A percentile compares a stretch with the other conserved stretches of the same genome.
Conservation (phyloP, 1,284 basidiomycete species). For the Athelia psychrophila region DNA sequence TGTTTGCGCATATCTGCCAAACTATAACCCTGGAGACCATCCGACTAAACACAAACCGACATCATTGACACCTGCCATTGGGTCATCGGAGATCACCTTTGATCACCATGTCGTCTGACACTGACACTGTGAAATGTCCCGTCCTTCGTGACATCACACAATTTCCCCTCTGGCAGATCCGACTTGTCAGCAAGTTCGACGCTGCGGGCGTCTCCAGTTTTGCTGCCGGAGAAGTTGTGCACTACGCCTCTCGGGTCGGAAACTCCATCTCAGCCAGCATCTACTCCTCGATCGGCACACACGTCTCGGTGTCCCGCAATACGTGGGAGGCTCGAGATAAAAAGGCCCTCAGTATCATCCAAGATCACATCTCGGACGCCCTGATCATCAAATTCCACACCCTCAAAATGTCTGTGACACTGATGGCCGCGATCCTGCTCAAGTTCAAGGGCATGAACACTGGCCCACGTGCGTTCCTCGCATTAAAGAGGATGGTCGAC, state of each 20-base stretch:
- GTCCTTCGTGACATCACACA: not conserved
- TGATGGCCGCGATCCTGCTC: not conserved
- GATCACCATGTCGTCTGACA: not conserved
- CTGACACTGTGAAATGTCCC: not conserved
- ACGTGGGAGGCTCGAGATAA: not conserved
- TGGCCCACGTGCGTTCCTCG: not conserved
- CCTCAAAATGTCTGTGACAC: not conserved
- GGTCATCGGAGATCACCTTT: too few relatives aligned
- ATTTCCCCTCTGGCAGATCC: not conserved
- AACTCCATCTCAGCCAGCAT: not conserved
- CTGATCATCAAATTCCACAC: not conserved
- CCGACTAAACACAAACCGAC: not conserved
- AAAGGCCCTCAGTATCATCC: not conserved
- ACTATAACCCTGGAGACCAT: not conserved
- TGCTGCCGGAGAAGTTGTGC: not conserved
- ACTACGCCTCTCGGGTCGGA: not conserved
- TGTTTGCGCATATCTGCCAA: not conserved
- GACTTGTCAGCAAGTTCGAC: not conserved
- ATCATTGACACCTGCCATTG: too few relatives aligned
- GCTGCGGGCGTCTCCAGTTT: not conserved
- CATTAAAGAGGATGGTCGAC: not conserved
- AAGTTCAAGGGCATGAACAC: not conserved
- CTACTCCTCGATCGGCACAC: not conserved
- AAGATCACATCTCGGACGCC: not conserved
- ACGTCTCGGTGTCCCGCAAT: not conserved